Conservation (phyloP, 192 early-diverging fungal species). For the Backusella westeae region DNA sequence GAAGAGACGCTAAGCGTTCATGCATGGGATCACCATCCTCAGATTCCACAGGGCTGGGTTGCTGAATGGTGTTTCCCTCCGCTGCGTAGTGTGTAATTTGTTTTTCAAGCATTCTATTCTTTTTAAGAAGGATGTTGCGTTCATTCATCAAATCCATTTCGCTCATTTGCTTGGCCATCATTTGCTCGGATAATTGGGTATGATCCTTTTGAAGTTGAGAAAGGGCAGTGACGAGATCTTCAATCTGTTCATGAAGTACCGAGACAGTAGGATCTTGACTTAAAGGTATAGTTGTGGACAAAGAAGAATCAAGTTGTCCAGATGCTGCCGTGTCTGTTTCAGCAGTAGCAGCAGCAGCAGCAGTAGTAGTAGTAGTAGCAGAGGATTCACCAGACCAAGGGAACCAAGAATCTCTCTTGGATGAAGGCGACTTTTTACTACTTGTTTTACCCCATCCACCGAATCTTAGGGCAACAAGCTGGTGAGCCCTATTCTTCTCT, state of each 20-base stretch:
- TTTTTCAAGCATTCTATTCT: background rate
- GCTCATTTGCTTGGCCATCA: conserved; percentile 55
- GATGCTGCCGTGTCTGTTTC: background rate
- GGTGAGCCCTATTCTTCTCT: conserved; percentile 48
- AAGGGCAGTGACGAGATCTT: conserved; percentile 61
- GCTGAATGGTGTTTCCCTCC: conserved; percentile 25
- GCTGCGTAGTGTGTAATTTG: conserved; percentile 24
- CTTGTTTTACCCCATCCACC: conserved; percentile 25
- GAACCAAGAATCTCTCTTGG: conserved; percentile 29
- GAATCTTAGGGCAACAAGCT: conserved; percentile 48
- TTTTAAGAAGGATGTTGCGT: conserved; percentile 50
- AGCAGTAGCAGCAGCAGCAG: background rate
- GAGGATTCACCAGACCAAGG: conserved; percentile 15
- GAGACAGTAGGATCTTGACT: conserved; percentile 11
- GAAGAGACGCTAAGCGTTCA: background rate
- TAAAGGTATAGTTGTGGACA: background rate
- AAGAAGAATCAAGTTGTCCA: background rate
- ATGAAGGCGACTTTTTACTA: conserved; percentile 10
- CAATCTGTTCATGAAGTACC: conserved; percentile 53
- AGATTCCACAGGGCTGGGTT: conserved; percentile 8
- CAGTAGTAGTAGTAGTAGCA: background rate
- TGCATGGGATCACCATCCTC: conserved; percentile 3
- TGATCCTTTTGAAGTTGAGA: conserved; percentile 74
- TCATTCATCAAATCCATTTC: conserved; percentile 44
- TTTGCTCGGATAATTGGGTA: conserved; percentile 54